These are phyloP conservation scores for Sporothrix pseudoabietina DNA, from an alignment of 2,329 filamentous ascomycete species.

Conservation along the genomic window DNA sequence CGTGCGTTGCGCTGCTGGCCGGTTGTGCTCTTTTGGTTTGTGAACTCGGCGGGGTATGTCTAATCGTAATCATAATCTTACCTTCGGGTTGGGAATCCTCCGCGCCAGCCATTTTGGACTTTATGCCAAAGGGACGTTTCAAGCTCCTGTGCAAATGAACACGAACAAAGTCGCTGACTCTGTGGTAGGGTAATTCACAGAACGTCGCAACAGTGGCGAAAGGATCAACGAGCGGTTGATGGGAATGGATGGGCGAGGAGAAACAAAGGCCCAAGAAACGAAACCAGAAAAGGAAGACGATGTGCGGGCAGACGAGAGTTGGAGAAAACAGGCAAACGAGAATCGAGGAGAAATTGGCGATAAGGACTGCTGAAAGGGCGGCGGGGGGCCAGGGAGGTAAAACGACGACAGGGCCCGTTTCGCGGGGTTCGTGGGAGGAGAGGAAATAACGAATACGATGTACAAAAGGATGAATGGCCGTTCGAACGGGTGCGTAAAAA, in stretches of 20 bases:
- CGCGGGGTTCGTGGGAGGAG: neutral
- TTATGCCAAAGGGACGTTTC: neutral
- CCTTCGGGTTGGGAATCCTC: slow-evolving; percentile 31
- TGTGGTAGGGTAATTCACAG: slow-evolving; percentile 11
- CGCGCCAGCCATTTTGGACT: slow-evolving; percentile 29
- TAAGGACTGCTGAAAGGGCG: slow-evolving; percentile 8
- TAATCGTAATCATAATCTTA: slow-evolving; percentile 29
- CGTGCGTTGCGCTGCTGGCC: neutral
- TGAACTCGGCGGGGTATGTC: slow-evolving; percentile 26
- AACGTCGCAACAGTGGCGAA: slow-evolving; percentile 18
- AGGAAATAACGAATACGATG: neutral
- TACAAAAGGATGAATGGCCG: slow-evolving; percentile 10
- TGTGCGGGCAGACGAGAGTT: slow-evolving; percentile 11
- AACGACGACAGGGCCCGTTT: neutral
- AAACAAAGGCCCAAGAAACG: slow-evolving; percentile 6
- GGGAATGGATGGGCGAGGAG: neutral
- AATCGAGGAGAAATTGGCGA: neutral
- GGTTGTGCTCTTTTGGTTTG: neutral
- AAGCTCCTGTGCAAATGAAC: neutral
- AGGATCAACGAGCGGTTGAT: slow-evolving; percentile 1
- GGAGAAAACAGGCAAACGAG: slow-evolving; percentile 10
- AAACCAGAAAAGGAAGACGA: neutral
- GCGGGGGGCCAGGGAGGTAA: neutral
- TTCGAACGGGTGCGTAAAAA: neutral
- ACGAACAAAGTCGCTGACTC: slow-evolving; percentile 1